Base-by-base conservation (phyloP, 495 filamentous ascomycete genomes). In the Penicillium roqueforti region DNA sequence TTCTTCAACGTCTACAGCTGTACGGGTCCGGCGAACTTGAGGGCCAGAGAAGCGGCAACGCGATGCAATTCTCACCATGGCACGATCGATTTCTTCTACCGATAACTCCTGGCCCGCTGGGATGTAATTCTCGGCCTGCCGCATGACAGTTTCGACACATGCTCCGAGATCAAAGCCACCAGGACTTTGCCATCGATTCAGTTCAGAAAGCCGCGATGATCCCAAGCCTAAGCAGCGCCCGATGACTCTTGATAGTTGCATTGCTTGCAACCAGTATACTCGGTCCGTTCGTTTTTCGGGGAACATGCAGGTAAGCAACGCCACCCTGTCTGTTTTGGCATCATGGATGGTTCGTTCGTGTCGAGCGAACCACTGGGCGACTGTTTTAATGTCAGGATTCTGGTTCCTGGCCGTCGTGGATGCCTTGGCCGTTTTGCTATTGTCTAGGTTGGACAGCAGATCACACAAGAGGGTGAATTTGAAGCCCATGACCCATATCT, bases 201-300 rank as follows among this genome's bases (percentile, higher is more conserved):
- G 69, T 29, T 87, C 77, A 41, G 70, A 64, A n/a, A 81, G 68
- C 10, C 87, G 75, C 0, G 76, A 81, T 6, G 65, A 65, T 8
- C 86, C 83, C 11, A 93, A 71, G 5, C 76, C 59, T 23, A 92
- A 68, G 25, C 80, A 83, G 54, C 85, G 80, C 10, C 80, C 82
- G 10, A 95, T 77, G 16, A 86, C 75, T 25, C 75, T 76, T 32
- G 83, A 80, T 1, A 95, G 73, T 3, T 73, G 76, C 11, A 67
- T 67, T 14, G 79, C 76, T 55, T 87, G 79, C 1, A 93, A 69
- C 52, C 71, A 73, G 64, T 91, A 95, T 8, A 89, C 85, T 20
- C 89, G 78, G 63, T 95, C 91, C 0, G 78, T 79, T 50, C 89
- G 76, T 59, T 80, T 84, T 54, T 88, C 83, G 0, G 91, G 91